A percentile compares a stretch with the other conserved stretches of the same genome.
Conservation (phyloP, 2,329 filamentous ascomycete genomes). For the Penicillium sp. region DNA sequence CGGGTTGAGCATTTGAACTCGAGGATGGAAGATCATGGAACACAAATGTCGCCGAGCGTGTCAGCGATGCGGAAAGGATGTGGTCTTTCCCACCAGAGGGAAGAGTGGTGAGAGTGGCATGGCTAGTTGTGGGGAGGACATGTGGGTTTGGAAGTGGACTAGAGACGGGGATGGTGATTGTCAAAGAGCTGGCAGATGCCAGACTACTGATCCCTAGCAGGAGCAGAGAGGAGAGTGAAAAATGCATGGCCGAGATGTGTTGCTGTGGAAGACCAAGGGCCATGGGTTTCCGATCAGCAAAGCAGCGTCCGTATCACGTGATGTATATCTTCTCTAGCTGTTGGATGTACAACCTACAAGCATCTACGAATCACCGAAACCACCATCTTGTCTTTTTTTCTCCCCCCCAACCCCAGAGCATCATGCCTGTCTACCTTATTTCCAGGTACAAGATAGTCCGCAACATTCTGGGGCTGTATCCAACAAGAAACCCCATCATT, state of each 20-base stretch:
- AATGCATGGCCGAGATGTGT: conserved; percentile 1
- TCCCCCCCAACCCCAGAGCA: not conserved
- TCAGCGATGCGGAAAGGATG: conserved; percentile 63
- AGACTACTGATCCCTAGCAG: conserved; percentile 2
- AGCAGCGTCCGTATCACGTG: conserved; percentile 2
- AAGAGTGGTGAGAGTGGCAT: conserved; percentile 53
- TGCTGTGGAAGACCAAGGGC: not conserved
- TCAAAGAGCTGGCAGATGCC: conserved; percentile 28
- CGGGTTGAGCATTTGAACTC: conserved; percentile 13
- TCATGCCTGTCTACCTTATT: conserved; percentile 40
- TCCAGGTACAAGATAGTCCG: conserved; percentile 36
- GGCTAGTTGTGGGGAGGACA: conserved; percentile 46
- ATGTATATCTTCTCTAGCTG: not conserved
- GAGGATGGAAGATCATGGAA: conserved; percentile 66
- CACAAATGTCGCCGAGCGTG: conserved; percentile 67
- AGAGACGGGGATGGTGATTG: conserved; percentile 44
- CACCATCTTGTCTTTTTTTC: not conserved
- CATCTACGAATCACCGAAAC: not conserved
- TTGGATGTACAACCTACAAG: not conserved
- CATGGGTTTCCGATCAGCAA: not conserved
- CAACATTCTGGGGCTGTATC: not conserved
- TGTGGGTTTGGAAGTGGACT: conserved; percentile 46
- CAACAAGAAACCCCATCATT: not conserved
- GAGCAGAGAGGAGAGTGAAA: conserved; percentile 5
- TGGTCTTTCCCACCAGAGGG: conserved; percentile 45